A percentile compares a stretch with the other conserved stretches of the same genome.
These are phyloP conservation scores for Neofusicoccum parvum DNA, from an alignment of 2,329 filamentous ascomycete genomes.

Conservation along the genomic window DNA sequence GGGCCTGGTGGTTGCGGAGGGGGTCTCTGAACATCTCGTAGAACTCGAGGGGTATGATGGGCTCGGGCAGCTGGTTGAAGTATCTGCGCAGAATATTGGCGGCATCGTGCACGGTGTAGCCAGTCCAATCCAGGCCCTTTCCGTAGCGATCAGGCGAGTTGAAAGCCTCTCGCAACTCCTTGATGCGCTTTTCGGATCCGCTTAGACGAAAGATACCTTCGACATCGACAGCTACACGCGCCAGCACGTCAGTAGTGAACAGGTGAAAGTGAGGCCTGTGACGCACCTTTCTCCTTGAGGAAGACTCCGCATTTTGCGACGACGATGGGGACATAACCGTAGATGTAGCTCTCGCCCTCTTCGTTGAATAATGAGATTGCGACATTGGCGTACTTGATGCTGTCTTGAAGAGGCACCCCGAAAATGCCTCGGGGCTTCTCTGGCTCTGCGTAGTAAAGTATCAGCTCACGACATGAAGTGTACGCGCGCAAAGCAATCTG, in stretches of 20 bases:
- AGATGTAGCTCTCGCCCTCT: constrained; percentile 92
- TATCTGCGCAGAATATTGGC: constrained; percentile 95
- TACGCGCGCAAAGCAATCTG: constrained; percentile 14
- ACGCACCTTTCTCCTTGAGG: constrained; percentile 92
- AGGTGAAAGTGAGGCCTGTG: background rate
- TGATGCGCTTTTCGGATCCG: constrained; percentile 97
- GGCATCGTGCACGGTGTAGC: constrained; percentile 97
- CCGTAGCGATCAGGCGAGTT: constrained; percentile 94
- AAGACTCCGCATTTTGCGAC: constrained; percentile 98
- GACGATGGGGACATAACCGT: constrained; percentile 97
- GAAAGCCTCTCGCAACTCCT: constrained; percentile 88
- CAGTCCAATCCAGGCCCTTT: constrained; percentile 95
- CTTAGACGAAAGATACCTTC: constrained; percentile 96
- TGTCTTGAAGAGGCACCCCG: constrained; percentile 87
- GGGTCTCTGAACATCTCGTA: constrained; percentile 91
- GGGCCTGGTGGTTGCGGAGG: constrained; percentile 67
- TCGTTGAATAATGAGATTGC: constrained; percentile 95
- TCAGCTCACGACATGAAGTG: constrained; percentile 19
- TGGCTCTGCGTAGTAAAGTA: constrained; percentile 30
- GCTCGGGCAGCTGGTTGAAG: constrained; percentile 93
- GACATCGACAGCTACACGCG: constrained; percentile 74
- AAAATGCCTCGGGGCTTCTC: constrained; percentile 74
- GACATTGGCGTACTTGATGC: constrained; percentile 96
- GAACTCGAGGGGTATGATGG: constrained; percentile 90
- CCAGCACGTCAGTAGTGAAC: constrained; percentile 29